phyloP scores from a whole-genome alignment of 2,329 filamentous ascomycete genomes.

The Talaromyces sp. region DNA sequence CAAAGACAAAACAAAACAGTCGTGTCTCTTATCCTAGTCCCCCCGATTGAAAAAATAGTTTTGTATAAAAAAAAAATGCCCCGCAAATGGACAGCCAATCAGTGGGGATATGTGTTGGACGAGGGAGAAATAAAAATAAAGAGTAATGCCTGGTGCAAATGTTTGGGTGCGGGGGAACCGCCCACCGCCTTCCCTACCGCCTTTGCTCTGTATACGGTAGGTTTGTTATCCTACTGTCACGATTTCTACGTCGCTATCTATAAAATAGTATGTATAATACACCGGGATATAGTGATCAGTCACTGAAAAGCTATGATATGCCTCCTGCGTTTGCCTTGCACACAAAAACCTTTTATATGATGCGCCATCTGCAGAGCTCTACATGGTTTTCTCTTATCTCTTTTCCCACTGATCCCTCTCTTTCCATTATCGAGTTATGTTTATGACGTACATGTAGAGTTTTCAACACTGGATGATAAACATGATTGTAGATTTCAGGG shows the following conservation, averaged over 20 bases:
- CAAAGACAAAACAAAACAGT: background rate
- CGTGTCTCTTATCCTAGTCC: background rate
- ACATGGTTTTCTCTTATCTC: background rate
- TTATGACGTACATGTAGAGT: too few species aligned
- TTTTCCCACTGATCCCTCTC: too few species aligned
- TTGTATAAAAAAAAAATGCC: background rate
- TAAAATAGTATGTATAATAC: background rate
- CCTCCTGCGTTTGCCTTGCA: background rate
- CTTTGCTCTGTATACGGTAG: background rate
- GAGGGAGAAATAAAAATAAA: background rate
- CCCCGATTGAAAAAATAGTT: background rate
- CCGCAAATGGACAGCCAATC: background rate
- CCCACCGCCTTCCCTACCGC: constrained; percentile 6
- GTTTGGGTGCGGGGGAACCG: constrained; percentile 7
- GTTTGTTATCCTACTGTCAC: too few species aligned
- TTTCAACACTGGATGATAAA: too few species aligned
- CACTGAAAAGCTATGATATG: background rate
- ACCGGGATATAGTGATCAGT: background rate
- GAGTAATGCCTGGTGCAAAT: background rate
- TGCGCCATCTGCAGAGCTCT: background rate
- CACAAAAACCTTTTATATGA: background rate
- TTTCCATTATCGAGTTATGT: too few species aligned
- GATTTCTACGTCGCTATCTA: too few species aligned
- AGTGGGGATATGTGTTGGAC: background rate
- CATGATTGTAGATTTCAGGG: too few species aligned